These are phyloP conservation scores for Boletellus sp. DNA, from an alignment of 768 basidiomycete genomes.

Conservation along the genomic window DNA sequence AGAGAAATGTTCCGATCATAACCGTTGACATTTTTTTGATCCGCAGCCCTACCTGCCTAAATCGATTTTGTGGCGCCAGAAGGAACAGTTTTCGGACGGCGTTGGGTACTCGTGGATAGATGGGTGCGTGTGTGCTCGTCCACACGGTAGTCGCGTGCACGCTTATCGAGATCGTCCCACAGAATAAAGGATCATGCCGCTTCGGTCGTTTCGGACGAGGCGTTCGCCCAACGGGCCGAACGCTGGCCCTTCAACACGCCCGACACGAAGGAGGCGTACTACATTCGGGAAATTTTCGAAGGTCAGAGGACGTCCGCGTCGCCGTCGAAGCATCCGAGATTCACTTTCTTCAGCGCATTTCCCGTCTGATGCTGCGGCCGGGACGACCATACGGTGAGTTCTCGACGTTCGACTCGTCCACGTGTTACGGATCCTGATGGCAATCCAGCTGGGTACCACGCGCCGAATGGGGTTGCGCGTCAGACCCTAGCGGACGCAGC, in stretches of 20 bases:
- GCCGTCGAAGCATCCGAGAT: not conserved
- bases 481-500: slow-evolving; percentile 93
- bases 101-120: slow-evolving; percentile 99
- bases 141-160: not conserved
- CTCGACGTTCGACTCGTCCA: slow-evolving; percentile 3
- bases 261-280: slow-evolving; percentile 96
- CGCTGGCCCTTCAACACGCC: slow-evolving; percentile 81
- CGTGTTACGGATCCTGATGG: slow-evolving; percentile 13
- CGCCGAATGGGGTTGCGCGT: slow-evolving; percentile 93
- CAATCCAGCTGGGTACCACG: slow-evolving; percentile 81
- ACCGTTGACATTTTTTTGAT: not conserved
- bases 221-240: slow-evolving; percentile 64
- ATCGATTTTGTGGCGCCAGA: slow-evolving; percentile 97
- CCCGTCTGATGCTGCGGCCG: slow-evolving; percentile 80
- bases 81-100: slow-evolving; percentile 99
- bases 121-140: slow-evolving; percentile 51
- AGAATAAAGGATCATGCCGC: slow-evolving; percentile 91
- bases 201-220: slow-evolving; percentile 72
- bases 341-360: slow-evolving; percentile 55
- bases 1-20: not conserved
- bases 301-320: slow-evolving; percentile 33
- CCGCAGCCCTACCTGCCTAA: slow-evolving; percentile 84
- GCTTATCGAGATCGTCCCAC: slow-evolving; percentile 4
- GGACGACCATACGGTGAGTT: slow-evolving; percentile 83
- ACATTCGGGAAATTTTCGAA: slow-evolving; percentile 90